A percentile compares a stretch with the other conserved stretches of the same genome.
Conservation (phyloP, 495 filamentous ascomycete species). For the Bryoglossum gracile region DNA sequence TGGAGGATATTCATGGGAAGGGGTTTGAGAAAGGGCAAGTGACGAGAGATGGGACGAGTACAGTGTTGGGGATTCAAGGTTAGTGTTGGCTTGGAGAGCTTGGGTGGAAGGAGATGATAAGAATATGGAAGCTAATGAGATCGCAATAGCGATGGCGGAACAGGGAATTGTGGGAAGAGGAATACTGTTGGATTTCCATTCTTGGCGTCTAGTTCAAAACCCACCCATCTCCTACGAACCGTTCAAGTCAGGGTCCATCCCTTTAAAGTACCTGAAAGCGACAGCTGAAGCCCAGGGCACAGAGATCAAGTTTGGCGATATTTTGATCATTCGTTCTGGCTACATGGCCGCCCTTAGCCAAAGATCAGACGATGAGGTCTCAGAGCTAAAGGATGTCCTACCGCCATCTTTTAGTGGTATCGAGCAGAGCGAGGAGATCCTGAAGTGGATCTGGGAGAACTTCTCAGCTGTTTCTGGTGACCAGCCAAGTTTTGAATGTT, state of each 20-base stretch:
- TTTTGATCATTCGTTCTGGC: constrained; percentile 45
- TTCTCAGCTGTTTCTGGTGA: constrained; percentile 49
- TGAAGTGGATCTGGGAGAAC: constrained; percentile 36
- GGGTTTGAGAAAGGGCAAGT: constrained; percentile 16
- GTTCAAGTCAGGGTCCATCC: constrained; percentile 35
- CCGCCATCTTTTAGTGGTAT: constrained; percentile 43
- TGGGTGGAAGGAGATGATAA: not conserved
- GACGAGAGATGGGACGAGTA: constrained; percentile 26
- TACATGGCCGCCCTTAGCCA: constrained; percentile 34
- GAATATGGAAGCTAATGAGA: too few species aligned
- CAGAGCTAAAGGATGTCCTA: constrained; percentile 24
- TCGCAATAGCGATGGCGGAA: constrained; percentile 37
- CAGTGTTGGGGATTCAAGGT: constrained; percentile 44
- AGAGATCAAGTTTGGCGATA: constrained; percentile 44
- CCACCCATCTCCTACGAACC: constrained; percentile 31
- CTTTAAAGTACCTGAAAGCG: constrained; percentile 37
- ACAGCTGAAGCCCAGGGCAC: constrained; percentile 42
- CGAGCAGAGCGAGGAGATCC: constrained; percentile 38
- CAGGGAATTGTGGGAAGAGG: constrained; percentile 52
- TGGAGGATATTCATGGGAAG: constrained; percentile 43
- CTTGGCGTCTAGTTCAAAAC: constrained; percentile 34
- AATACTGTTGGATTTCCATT: constrained; percentile 50
- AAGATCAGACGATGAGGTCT: constrained; percentile 28
- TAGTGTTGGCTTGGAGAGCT: constrained; percentile 18
- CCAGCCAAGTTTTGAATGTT: constrained; percentile 42